Evolutionary conservation across 2,329 filamentous ascomycete genomes (phyloP).

Genomic region (Acarospora socialis): DNA sequence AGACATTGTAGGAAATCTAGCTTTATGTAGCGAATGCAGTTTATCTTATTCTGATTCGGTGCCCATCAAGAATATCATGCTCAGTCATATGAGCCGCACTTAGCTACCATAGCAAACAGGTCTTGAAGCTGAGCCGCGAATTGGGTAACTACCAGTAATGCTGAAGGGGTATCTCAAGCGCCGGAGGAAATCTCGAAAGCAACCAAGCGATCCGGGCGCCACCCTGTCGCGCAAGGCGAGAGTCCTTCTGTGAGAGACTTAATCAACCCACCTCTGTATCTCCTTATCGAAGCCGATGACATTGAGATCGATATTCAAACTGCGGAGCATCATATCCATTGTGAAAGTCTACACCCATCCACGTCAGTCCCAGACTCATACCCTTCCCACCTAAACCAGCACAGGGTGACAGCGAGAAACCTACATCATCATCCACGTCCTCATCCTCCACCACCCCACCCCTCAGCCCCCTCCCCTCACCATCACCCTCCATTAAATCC

Average conservation of each 20-base stretch:
- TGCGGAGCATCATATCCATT: constrained; percentile 55
- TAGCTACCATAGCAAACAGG: too few relatives aligned
- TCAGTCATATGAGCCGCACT: too few relatives aligned
- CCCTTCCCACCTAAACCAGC: not conserved
- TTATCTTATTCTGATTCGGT: too few relatives aligned
- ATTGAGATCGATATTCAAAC: constrained; percentile 46
- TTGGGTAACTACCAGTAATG: too few relatives aligned
- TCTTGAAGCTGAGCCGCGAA: too few relatives aligned
- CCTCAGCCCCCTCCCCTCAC: constrained; percentile 28
- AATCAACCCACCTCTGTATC: constrained; percentile 43
- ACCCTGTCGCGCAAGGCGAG: not conserved
- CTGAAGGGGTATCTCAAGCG: too few relatives aligned
- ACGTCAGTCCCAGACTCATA: constrained; percentile 13
- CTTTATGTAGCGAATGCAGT: too few relatives aligned
- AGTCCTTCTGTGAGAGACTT: too few relatives aligned
- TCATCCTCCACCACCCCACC: constrained; percentile 28
- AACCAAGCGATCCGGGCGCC: too few relatives aligned
- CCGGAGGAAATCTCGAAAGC: too few relatives aligned
- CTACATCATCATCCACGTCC: constrained; percentile 22
- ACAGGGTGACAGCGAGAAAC: constrained; percentile 13
- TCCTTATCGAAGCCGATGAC: constrained; percentile 49
- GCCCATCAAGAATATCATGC: too few relatives aligned
- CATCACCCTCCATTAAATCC: constrained; percentile 21
- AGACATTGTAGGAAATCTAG: too few relatives aligned
- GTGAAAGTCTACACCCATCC: constrained; percentile 41